Base-by-base conservation (phyloP, 257 asterid species). In the Ligustrum vulgare region DNA sequence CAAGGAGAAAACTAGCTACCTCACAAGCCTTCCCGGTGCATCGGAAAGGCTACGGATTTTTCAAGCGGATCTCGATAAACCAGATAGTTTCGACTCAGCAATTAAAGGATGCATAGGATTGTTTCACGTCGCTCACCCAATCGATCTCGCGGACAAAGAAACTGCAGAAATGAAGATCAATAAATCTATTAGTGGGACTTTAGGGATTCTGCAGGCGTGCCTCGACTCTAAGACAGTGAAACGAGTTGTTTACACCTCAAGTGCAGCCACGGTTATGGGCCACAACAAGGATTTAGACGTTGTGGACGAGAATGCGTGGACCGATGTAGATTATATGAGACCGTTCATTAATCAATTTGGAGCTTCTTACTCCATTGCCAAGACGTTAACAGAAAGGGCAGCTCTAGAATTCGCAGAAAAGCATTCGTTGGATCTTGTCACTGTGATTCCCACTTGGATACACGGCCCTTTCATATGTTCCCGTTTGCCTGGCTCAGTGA, bases 111-210 rank as follows among this genome's bases (percentile, higher is more conserved):
- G 94, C 77, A 35, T 75, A 8, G 93, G 91, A 3, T 88, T 89
- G 22, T 91, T 91, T 65, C 94, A 87, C n/a, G 82, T 82, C 8
- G 94, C 94, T 60, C 93, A 89, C 31, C 88, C 92, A 0, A 81
- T 86, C n/a, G 84, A 84, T 67, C 77, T 80, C 33, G 43, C 66
- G 11, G 77, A 69, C 25, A 65, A 68, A 22, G 91, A 87, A 73
- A 65, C 78, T 0, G 88, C 77, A 73, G 90, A 87, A 69, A 67
- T 69, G 3, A 58, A 56, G 64, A 75, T 70, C 72, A 72, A 72
- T 7, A 81, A 43, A 75, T 45, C 87, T 3, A 76, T 87, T 0
- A 71, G 32, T 12, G 93, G 90, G 35, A 72, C 84, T 3, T 10
- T 82, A 43, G 87, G 84, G 60, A 76, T 84, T 33, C 80, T 84